Evolutionary conservation across 2,329 filamentous ascomycete species (phyloP), one percentile per base, ranked within the genome.

Genomic region (Fusarium subtropicale): DNA sequence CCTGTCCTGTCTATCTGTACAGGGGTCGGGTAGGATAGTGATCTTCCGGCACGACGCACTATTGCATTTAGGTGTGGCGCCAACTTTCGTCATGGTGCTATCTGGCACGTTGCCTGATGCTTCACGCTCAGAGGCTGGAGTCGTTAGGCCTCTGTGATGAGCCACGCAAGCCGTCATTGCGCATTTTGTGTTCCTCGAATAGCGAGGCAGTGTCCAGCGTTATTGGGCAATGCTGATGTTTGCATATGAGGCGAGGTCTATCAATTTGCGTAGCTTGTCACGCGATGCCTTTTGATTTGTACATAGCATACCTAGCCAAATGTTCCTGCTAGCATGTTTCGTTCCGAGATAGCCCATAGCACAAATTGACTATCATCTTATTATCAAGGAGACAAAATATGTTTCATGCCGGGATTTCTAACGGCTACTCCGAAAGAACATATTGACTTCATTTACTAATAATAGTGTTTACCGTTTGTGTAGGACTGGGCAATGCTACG

Each of bases 51-150:
- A 45, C 51, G 56, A 60, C 67, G 53, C 66, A 56, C 56, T 36
- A 66, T 50, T 57, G 51, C 42, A 26, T 69, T 69, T 56, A 47
- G 56, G 50, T 60, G 56, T 69, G 69, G 69, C 69, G 53, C 55
- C 56, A 59, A 56, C 56, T 66, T 64, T 68, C 66, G 69, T 70
- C 69, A 67, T 72, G 48, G 56, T 55, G 41, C n/a, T 36, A 42
- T 60, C 36, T n/a, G 47, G 69, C 69, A 71, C 69, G 69, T 72
- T 72, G 62, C 34, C 30, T 36, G 16, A 46, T 55, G 30, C 63
- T 68, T 39, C 18, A 65, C 38, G 62, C 69, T 72, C 34, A 71
- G 58, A 71, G 69, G 69, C 53, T 59, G 31, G 46, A 48, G 55
- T 54, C 15, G 34, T 52, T 57, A 51, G 58, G 63, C 52, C 48